Conservation (phyloP, 108 stramenopile species). For the Fragilaria radians region DNA sequence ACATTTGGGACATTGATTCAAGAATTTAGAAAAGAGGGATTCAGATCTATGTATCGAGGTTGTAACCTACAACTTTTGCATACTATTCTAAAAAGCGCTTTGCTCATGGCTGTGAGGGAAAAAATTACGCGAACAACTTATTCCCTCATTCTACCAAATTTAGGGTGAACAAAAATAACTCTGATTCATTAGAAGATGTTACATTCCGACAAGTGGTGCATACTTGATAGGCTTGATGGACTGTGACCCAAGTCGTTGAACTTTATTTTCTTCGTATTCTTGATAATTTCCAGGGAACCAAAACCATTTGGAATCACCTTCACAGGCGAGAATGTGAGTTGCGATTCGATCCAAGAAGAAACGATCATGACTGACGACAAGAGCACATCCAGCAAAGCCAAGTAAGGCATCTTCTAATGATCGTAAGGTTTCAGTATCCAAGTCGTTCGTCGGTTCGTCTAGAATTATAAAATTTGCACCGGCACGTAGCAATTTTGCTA, state of each 20-base stretch:
- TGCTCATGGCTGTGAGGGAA: slow-evolving; percentile 80
- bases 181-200: no score
- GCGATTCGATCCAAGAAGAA: slow-evolving; percentile 93
- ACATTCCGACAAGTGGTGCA: slow-evolving; percentile 52
- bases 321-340: slow-evolving; percentile 94
- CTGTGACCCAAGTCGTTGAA: slow-evolving; percentile 69
- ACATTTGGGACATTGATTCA: slow-evolving; percentile 20
- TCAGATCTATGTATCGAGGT: slow-evolving; percentile 65
- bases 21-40: slow-evolving; percentile 42
- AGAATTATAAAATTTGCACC: slow-evolving; percentile 86
- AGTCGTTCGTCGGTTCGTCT: slow-evolving; percentile 94
- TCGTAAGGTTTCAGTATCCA: slow-evolving; percentile 87
- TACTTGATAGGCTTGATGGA: slow-evolving; percentile 81
- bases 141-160: background rate
- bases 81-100: slow-evolving; percentile 72
- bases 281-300: slow-evolving; percentile 88
- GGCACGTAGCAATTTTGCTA: slow-evolving; percentile 84
- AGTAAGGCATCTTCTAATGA: slow-evolving; percentile 88
- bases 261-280: slow-evolving; percentile 73
- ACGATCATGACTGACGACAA: slow-evolving; percentile 94
- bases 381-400: slow-evolving; percentile 89
- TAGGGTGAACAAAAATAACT: no score
- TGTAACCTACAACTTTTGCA: slow-evolving; percentile 73
- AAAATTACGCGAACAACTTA: slow-evolving; percentile 35
- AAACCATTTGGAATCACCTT: slow-evolving; percentile 82